These are phyloP conservation scores for Zygosaccharomyces sapae DNA, from an alignment of 1,139 yeast species.

Conservation along the genomic window DNA sequence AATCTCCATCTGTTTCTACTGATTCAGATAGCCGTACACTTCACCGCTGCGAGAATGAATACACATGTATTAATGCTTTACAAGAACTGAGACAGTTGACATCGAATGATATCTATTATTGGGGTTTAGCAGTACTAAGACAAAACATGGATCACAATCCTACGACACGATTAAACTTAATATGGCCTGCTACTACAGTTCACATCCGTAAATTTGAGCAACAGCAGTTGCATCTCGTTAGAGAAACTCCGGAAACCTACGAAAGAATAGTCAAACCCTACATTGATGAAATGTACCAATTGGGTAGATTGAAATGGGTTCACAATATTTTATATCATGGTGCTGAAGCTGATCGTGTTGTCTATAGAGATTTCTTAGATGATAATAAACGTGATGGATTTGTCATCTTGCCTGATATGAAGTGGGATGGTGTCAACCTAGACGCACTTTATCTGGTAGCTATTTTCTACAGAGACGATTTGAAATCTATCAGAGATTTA, in stretches of 20 bases:
- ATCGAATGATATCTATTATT: constrained; percentile 74
- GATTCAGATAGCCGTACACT: constrained; percentile 24
- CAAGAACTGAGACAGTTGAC: constrained; percentile 47
- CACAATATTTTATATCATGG: constrained; percentile 76
- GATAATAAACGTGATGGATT: constrained; percentile 51
- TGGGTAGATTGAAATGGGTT: constrained; percentile 77
- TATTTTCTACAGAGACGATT: constrained; percentile 65
- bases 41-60: constrained; percentile 32
- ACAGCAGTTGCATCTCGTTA: constrained; percentile 55
- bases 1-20: constrained; percentile 20
- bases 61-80: constrained; percentile 36
- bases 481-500: constrained; percentile 75
- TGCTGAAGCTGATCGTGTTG: constrained; percentile 76
- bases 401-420: constrained; percentile 73
- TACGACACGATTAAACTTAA: constrained; percentile 66
- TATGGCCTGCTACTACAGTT: constrained; percentile 84
- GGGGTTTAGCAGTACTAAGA: constrained; percentile 59
- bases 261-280: constrained; percentile 61
- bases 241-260: constrained; percentile 81
- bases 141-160: constrained; percentile 51
- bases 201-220: constrained; percentile 72
- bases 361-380: constrained; percentile 30
- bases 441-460: constrained; percentile 74
- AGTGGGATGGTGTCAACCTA: constrained; percentile 80
- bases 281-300: constrained; percentile 71